Evolutionary conservation across 2,329 filamentous ascomycete species (phyloP).

Genomic region (Cladosporium velox): DNA sequence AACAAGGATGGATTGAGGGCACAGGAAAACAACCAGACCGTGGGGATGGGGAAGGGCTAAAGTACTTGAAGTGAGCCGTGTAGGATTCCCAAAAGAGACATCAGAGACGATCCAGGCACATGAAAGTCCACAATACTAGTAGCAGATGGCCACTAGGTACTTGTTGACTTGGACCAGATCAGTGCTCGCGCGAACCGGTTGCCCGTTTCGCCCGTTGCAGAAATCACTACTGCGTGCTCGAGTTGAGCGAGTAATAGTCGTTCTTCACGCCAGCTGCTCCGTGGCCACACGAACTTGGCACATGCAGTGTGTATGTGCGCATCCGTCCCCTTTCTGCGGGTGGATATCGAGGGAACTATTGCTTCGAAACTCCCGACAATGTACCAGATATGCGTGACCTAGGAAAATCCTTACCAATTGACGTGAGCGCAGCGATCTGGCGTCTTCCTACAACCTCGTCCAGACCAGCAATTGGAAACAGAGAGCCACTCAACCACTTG

Average conservation of each 20-base stretch:
- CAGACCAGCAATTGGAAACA: not conserved
- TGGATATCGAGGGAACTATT: not conserved
- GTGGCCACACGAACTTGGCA: not conserved
- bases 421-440: not conserved
- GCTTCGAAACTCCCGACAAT: not conserved
- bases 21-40: not conserved
- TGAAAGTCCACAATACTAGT: not conserved
- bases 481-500: not conserved
- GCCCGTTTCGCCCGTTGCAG: slow-evolving; percentile 5
- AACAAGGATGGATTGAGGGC: not conserved
- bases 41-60: not conserved
- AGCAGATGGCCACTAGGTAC: not conserved
- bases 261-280: not conserved
- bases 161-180: slow-evolving; percentile 1
- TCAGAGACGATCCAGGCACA: not conserved
- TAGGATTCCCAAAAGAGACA: not conserved
- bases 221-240: not conserved
- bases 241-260: not conserved
- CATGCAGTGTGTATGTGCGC: not conserved
- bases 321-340: not conserved
- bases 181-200: slow-evolving; percentile 5
- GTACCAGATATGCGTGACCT: not conserved
- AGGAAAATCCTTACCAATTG: not conserved
- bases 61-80: not conserved
- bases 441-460: not conserved